Evolutionary conservation across 805 yeast species (phyloP), one percentile per base, ranked within the genome.

Genomic region (Lipomyces spencermartinsiae): DNA sequence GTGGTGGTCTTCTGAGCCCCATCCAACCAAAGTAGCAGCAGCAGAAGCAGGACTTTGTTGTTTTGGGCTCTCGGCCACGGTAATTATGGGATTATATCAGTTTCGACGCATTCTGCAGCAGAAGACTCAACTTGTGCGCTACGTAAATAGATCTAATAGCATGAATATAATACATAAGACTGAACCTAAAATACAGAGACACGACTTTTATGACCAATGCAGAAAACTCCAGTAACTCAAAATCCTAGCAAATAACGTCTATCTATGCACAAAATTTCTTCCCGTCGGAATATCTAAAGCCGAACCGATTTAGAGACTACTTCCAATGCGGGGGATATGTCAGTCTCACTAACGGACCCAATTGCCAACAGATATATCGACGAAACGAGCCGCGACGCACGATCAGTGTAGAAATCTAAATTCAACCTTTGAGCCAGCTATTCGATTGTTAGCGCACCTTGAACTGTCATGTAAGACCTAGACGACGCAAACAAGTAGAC

Each of bases 321-420:
- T 56, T 62, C 65, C 57, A 65, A 31, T 34, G 71, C 71, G 8
- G 59, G 35, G 51, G 65, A 37, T 3, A 68, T 5, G 19, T 66
- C 64, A 6, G 49, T 43, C 10, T 62, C 66, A n/a, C 59, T 19
- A 16, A 56, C 31, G 19, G 69, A 59, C n/a, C 62, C 65, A 19
- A 68, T 55, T n/a, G 61, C 51, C 35, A 68, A 31, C 33, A 64
- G 58, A 35, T 33, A 39, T 29, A 68, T 35, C 16, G 69, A 60
- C 16, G 67, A 62, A 39, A 68, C 54, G 6, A 57, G n/a, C 37
- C 58, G 49, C 12, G 51, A 29, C 2, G 63, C 49, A 4, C 54
- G 62, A 16, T 59, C 66, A 1, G 57, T 14, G n/a, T 60, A 68
- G n/a, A 35, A 6, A 10, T 49, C 49, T 34, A 68, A 25, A 10